Conservation (phyloP, 345 rosid species). For the Barbarea vulgaris region DNA sequence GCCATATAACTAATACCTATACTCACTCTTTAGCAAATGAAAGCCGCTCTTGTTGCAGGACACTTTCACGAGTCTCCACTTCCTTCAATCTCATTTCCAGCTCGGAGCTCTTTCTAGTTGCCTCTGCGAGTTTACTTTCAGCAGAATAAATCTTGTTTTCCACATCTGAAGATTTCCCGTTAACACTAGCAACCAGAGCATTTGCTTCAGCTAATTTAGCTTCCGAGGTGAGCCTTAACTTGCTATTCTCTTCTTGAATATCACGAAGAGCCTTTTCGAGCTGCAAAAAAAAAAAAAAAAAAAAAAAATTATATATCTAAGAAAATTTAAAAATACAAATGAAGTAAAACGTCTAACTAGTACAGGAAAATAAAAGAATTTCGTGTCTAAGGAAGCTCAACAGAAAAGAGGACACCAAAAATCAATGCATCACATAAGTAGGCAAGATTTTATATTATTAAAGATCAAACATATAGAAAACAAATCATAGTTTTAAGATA, state of each 20-base stretch:
- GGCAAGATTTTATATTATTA: neutral
- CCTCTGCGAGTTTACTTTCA: slow-evolving; percentile 71
- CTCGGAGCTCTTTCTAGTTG: slow-evolving; percentile 62
- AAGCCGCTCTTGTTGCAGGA: slow-evolving; percentile 64
- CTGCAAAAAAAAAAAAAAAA: slow-evolving; percentile 47
- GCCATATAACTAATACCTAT: neutral
- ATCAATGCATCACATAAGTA: slow-evolving; percentile 8
- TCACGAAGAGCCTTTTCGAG: slow-evolving; percentile 75
- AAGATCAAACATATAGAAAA: neutral
- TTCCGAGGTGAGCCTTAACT: slow-evolving; percentile 59
- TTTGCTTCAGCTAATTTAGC: slow-evolving; percentile 62
- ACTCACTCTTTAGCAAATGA: slow-evolving; percentile 70
- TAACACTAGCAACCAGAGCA: slow-evolving; percentile 62
- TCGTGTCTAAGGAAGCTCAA: neutral
- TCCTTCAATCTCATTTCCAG: slow-evolving; percentile 78
- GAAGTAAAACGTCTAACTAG: slow-evolving; percentile 1
- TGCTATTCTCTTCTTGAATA: slow-evolving; percentile 54
- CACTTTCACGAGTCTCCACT: slow-evolving; percentile 69
- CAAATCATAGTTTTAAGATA: neutral
- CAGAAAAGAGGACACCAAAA: slow-evolving; percentile 12
- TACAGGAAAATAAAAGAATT: neutral
- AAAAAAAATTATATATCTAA: neutral
- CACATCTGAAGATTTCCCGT: slow-evolving; percentile 61
- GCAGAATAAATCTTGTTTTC: slow-evolving; percentile 62
- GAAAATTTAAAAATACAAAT: slow-evolving; percentile 8